These are phyloP conservation scores for Lithospermum erythrorhizon DNA, from an alignment of 257 asterid genomes.

Conservation along the genomic window DNA sequence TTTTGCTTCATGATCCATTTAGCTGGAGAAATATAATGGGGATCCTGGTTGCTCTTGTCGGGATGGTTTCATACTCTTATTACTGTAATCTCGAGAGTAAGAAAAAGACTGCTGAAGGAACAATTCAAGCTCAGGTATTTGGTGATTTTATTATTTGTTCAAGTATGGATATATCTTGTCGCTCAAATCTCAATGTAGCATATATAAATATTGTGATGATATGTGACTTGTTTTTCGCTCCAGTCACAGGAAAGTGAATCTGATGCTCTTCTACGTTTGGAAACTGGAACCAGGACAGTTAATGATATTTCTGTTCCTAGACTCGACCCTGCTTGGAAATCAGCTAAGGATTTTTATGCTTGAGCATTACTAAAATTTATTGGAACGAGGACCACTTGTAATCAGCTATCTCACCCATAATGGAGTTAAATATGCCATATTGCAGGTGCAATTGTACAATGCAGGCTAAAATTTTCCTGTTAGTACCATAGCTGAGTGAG, in stretches of 20 bases:
- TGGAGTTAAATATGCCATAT: too few species aligned
- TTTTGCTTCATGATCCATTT: constrained; percentile 48
- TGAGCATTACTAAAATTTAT: constrained; percentile 5
- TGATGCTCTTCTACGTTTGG: constrained; percentile 52
- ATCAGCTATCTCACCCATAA: too few species aligned
- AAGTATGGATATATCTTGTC: neutral
- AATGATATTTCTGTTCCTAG: constrained; percentile 35
- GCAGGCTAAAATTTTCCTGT: too few species aligned
- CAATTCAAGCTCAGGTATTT: constrained; percentile 41
- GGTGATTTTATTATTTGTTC: constrained; percentile 10
- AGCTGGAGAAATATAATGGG: constrained; percentile 63
- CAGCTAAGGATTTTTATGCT: constrained; percentile 30
- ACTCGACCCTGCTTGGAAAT: constrained; percentile 34
- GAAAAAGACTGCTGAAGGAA: constrained; percentile 37
- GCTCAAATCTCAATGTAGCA: neutral
- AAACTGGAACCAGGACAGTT: constrained; percentile 28
- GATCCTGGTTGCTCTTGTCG: constrained; percentile 46
- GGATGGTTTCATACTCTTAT: constrained; percentile 60
- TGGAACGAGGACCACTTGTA: too few species aligned
- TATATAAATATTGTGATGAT: neutral
- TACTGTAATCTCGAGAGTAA: constrained; percentile 42
- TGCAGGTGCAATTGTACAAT: too few species aligned
- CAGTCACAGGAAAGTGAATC: constrained; percentile 57
- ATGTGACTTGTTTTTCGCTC: constrained; percentile 2
- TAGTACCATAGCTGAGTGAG: too few species aligned